Evolutionary conservation across 1,284 basidiomycete genomes (phyloP).

Genomic region (Peniophora sp.): DNA sequence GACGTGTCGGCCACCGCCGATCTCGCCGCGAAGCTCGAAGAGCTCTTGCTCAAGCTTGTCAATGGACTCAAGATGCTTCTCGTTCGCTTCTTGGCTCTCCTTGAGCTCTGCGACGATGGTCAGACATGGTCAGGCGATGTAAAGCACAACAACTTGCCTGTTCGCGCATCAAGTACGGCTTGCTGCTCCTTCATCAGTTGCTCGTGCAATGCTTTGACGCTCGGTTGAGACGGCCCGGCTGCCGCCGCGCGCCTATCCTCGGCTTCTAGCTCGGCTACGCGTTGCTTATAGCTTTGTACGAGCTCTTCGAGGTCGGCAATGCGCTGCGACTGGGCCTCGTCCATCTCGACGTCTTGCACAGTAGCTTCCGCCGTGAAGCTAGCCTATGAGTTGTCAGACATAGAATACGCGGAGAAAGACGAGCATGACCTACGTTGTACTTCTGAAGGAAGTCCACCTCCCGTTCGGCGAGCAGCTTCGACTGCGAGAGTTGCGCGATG

Average conservation of each 20-base stretch:
- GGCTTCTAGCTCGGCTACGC: conserved; percentile 34
- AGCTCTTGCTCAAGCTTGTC: conserved; percentile 64
- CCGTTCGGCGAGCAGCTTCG: conserved; percentile 39
- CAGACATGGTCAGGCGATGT: neutral
- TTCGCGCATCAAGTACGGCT: conserved; percentile 29
- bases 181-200: conserved; percentile 33
- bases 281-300: conserved; percentile 44
- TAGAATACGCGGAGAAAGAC: neutral
- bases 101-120: conserved; percentile 31
- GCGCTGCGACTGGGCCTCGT: conserved; percentile 31
- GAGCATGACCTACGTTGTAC: conserved; percentile 40
- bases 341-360: conserved; percentile 18
- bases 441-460: conserved; percentile 59
- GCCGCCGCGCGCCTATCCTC: conserved; percentile 29
- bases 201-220: conserved; percentile 30
- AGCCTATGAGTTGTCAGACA: conserved; percentile 28
- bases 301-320: conserved; percentile 52
- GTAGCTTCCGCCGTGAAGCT: conserved; percentile 53
- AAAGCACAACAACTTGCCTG: conserved; percentile 29
- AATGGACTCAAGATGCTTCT: conserved; percentile 40
- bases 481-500: conserved; percentile 36
- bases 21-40: conserved; percentile 67
- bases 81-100: conserved; percentile 25
- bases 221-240: conserved; percentile 16
- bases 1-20: conserved; percentile 71